Percentiles rank a stretch among this genome's conserved stretches.
These are phyloP conservation scores for Blastobotrys buckinghamii DNA, from an alignment of 1,139 yeast genomes.

Conservation along the genomic window DNA sequence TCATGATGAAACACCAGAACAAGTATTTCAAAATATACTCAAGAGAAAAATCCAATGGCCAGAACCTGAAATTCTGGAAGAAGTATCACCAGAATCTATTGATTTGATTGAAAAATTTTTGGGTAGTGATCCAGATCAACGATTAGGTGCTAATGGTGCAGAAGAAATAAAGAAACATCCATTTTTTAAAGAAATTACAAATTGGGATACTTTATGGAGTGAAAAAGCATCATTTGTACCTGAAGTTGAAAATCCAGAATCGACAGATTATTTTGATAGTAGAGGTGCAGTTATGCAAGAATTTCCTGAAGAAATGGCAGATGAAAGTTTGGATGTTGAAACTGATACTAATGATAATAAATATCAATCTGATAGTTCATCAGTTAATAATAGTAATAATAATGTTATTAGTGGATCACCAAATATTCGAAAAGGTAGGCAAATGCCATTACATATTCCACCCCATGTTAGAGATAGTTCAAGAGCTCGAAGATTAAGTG, in stretches of 20 bases:
- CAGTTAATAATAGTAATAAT: background rate
- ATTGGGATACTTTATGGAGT: slow-evolving; percentile 70
- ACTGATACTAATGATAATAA: background rate
- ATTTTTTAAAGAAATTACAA: slow-evolving; percentile 55
- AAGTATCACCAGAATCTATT: slow-evolving; percentile 61
- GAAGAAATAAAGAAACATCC: slow-evolving; percentile 73
- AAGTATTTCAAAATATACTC: slow-evolving; percentile 76
- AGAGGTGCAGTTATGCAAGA: slow-evolving; percentile 64
- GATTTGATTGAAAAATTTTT: slow-evolving; percentile 65
- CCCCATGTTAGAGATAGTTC: slow-evolving; percentile 58
- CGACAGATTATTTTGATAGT: slow-evolving; percentile 84
- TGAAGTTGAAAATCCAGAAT: slow-evolving; percentile 68
- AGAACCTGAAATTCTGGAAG: slow-evolving; percentile 25
- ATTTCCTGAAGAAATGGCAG: slow-evolving; percentile 28
- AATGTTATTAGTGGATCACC: slow-evolving; percentile 15
- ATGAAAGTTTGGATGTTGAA: background rate
- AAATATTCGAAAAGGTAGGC: slow-evolving; percentile 11
- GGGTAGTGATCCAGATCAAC: slow-evolving; percentile 51
- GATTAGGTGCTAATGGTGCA: slow-evolving; percentile 76
- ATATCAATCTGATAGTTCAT: slow-evolving; percentile 18
- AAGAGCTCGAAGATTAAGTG: slow-evolving; percentile 59
- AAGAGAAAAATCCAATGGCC: slow-evolving; percentile 84
- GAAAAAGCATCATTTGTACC: slow-evolving; percentile 87
- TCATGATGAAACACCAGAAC: slow-evolving; percentile 73
- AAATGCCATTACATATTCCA: slow-evolving; percentile 45